Percentiles rank a stretch among this genome's conserved stretches.
Conservation (phyloP, 2,329 filamentous ascomycete species). For the Colletotrichum salicis region DNA sequence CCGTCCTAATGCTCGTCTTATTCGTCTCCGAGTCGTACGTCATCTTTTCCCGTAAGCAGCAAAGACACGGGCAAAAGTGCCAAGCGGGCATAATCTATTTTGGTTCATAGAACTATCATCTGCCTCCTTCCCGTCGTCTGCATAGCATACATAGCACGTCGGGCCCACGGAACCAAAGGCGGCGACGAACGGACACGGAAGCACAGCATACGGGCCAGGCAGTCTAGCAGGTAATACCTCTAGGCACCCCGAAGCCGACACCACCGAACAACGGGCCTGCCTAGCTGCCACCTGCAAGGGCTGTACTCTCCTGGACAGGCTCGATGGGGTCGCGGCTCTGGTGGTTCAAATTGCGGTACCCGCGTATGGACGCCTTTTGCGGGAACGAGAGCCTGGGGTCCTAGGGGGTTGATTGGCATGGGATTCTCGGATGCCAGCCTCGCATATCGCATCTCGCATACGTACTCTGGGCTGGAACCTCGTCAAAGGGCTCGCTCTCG, state of each 20-base stretch:
- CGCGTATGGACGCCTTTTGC: slow-evolving; percentile 25
- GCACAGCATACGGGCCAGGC: neutral
- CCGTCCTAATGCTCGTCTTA: neutral
- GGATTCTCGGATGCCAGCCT: slow-evolving; percentile 11
- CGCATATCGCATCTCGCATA: slow-evolving; percentile 6
- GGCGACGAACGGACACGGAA: neutral
- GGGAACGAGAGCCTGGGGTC: slow-evolving; percentile 26
- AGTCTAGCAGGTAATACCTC: slow-evolving; percentile 6
- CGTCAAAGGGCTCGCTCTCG: slow-evolving; percentile 9
- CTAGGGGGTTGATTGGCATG: slow-evolving; percentile 3
- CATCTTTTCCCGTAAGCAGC: slow-evolving; percentile 31
- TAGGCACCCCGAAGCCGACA: slow-evolving; percentile 1
- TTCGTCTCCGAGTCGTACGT: slow-evolving; percentile 30
- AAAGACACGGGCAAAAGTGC: slow-evolving; percentile 8
- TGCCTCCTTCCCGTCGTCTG: neutral
- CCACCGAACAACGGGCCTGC: slow-evolving; percentile 1
- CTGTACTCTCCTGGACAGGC: slow-evolving; percentile 15
- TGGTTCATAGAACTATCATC: neutral
- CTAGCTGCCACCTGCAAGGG: slow-evolving; percentile 23
- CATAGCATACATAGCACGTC: neutral
- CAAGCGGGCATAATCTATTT: slow-evolving; percentile 35
- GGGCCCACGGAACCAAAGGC: neutral
- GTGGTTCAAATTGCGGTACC: slow-evolving; percentile 30
- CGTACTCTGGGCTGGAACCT: neutral
- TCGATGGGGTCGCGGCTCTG: slow-evolving; percentile 28